These are phyloP conservation scores for Ilex aquifolium DNA, from an alignment of 257 asterid genomes.

Conservation along the genomic window DNA sequence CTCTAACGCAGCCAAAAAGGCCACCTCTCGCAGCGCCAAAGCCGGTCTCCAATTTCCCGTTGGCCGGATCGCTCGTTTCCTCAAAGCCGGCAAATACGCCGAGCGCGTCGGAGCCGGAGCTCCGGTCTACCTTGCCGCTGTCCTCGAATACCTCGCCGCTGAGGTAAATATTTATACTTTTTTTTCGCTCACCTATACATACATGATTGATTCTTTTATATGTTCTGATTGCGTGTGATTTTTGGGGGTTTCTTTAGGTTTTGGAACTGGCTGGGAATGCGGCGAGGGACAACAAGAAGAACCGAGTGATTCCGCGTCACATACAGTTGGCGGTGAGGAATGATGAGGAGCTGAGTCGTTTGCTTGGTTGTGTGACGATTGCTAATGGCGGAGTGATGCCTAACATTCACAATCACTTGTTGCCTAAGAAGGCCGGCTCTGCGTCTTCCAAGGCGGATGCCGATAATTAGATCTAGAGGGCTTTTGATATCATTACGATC, in stretches of 20 bases:
- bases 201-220: too few species aligned
- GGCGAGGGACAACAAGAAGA: neutral
- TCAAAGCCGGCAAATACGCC: neutral
- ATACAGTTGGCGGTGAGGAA: neutral
- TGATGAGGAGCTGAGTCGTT: neutral
- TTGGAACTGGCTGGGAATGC: neutral
- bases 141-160: neutral
- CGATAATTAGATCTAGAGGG: too few species aligned
- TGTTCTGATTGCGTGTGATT: neutral
- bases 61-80: neutral
- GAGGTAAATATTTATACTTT: neutral
- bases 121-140: neutral
- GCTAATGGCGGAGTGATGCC: neutral
- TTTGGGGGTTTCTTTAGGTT: neutral
- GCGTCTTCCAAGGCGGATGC: neutral
- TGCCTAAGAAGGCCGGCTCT: neutral
- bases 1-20: neutral
- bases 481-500: too few species aligned
- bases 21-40: neutral
- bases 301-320: neutral
- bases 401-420: neutral
- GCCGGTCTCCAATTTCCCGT: neutral
- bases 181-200: neutral
- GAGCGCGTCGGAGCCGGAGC: neutral
- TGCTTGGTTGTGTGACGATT: neutral